phyloP scores from a whole-genome alignment of 805 yeast species.

The Kodamaea leandrae region DNA sequence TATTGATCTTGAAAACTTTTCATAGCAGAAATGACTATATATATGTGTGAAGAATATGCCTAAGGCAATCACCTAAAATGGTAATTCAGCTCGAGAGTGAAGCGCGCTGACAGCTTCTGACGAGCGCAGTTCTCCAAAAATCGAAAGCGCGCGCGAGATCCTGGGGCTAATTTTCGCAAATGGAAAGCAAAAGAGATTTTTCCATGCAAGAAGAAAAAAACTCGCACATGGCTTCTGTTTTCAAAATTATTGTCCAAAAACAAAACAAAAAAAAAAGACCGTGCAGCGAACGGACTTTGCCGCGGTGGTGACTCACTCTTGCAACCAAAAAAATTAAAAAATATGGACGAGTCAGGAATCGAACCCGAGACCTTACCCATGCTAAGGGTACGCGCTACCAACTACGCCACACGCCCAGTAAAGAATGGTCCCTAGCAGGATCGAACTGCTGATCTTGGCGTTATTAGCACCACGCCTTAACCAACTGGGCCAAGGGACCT shows the following conservation, averaged over 20 bases:
- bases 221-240: slow-evolving; percentile 2
- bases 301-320: no score
- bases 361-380: slow-evolving; percentile 12
- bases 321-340: no score
- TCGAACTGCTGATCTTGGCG: slow-evolving; percentile 52
- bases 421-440: slow-evolving; percentile 30
- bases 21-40: neutral
- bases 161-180: neutral
- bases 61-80: neutral
- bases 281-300: no score
- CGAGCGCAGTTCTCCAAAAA: slow-evolving; percentile 2
- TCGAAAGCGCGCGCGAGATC: slow-evolving; percentile 4
- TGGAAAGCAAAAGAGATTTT: slow-evolving; percentile 3
- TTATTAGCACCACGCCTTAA: slow-evolving; percentile 60
- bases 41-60: neutral
- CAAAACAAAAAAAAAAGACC: no score
- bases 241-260: neutral
- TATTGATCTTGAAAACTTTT: neutral
- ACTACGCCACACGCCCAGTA: slow-evolving; percentile 75
- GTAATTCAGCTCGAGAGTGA: slow-evolving; percentile 3
- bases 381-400: slow-evolving; percentile 59
- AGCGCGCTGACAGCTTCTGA: slow-evolving; percentile 2
- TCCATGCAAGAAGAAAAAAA: neutral
- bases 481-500: slow-evolving; percentile 61
- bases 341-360: slow-evolving; percentile 11